These are phyloP conservation scores for Anacardium occidentale DNA, from an alignment of 345 rosid species.

Conservation along the genomic window DNA sequence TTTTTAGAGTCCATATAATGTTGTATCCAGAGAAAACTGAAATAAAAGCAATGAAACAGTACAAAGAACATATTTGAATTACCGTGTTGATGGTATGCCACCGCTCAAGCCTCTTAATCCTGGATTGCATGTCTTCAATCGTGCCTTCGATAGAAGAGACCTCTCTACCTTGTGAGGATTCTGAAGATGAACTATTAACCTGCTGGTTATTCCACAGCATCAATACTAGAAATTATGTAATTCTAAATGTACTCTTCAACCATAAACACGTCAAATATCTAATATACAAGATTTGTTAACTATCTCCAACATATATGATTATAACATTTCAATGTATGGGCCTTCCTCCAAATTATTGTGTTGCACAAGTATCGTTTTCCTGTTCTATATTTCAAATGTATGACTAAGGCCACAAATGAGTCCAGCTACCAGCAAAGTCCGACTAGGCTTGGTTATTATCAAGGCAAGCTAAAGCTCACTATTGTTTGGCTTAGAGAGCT, in stretches of 20 bases:
- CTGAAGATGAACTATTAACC: conserved; percentile 73
- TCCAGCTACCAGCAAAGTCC: too few relatives aligned
- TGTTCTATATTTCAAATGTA: background rate
- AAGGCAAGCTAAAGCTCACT: too few relatives aligned
- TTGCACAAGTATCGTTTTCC: background rate
- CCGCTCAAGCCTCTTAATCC: conserved; percentile 85
- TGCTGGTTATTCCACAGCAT: conserved; percentile 28
- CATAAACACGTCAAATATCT: background rate
- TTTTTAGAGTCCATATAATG: too few relatives aligned
- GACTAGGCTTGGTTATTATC: too few relatives aligned
- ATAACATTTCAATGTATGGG: background rate
- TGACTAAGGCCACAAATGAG: too few relatives aligned
- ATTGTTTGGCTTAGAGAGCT: too few relatives aligned
- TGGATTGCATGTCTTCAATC: conserved; percentile 86
- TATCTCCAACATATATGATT: background rate
- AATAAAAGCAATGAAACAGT: background rate
- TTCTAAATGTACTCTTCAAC: background rate
- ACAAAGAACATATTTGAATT: conserved; percentile 3
- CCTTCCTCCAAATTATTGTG: background rate
- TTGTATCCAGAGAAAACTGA: background rate
- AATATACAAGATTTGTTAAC: background rate
- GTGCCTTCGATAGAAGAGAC: conserved; percentile 60
- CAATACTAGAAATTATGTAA: conserved; percentile 4
- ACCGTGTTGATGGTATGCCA: conserved; percentile 97
- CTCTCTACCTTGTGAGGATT: conserved; percentile 75